Conservation (phyloP, 495 filamentous ascomycete species). For the Bryoglossum gracile region DNA sequence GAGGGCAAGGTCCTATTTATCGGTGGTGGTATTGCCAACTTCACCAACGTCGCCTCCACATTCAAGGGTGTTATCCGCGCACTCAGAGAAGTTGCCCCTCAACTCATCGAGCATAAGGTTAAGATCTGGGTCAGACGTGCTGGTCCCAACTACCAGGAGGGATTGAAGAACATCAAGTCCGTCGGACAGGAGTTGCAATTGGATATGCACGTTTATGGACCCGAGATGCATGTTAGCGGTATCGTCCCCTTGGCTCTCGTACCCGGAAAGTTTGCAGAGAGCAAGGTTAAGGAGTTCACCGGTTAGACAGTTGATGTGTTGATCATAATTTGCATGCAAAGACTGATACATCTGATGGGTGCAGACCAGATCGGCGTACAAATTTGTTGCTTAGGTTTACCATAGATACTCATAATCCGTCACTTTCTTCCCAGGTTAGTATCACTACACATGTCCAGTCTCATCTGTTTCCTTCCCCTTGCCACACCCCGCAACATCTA, state of each 20-base stretch:
- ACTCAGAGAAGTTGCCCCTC: slow-evolving; percentile 79
- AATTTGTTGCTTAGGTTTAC: slow-evolving; percentile 18
- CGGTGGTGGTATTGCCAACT: slow-evolving; percentile 99
- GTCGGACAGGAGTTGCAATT: slow-evolving; percentile 89
- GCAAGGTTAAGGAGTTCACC: slow-evolving; percentile 44
- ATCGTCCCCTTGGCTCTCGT: slow-evolving; percentile 58
- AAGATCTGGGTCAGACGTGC: slow-evolving; percentile 99
- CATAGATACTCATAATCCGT: slow-evolving; percentile 22
- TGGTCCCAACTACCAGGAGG: slow-evolving; percentile 99
- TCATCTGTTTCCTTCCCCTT: no score
- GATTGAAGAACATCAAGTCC: slow-evolving; percentile 98
- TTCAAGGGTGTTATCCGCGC: slow-evolving; percentile 99
- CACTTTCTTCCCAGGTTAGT: neutral
- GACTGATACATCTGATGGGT: slow-evolving; percentile 15
- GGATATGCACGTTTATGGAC: slow-evolving; percentile 93
- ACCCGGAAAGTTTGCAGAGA: slow-evolving; percentile 45
- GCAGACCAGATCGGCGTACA: slow-evolving; percentile 18
- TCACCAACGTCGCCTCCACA: slow-evolving; percentile 93
- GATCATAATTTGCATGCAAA: slow-evolving; percentile 13
- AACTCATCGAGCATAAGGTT: slow-evolving; percentile 91
- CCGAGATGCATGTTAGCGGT: slow-evolving; percentile 80
- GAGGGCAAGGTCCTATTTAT: slow-evolving; percentile 99
- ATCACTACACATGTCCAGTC: no score
- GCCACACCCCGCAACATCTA: no score
- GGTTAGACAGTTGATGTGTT: slow-evolving; percentile 17